A percentile compares a stretch with the other conserved stretches of the same genome.
These are phyloP conservation scores for Ophiostoma fasciatum DNA, from an alignment of 2,329 filamentous ascomycete genomes.

Conservation along the genomic window DNA sequence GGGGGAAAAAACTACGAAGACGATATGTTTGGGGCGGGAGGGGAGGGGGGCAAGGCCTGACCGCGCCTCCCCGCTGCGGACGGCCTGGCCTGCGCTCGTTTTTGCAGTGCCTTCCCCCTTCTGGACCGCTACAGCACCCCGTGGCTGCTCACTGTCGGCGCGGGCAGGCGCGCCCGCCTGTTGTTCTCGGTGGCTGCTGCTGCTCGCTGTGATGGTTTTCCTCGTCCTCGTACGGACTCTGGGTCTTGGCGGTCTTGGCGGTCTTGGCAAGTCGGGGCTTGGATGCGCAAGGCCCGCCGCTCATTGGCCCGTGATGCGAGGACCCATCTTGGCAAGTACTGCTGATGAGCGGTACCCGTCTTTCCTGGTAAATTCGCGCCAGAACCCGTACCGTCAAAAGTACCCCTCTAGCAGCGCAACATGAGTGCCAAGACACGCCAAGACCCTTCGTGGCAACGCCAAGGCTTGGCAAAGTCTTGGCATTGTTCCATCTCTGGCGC, in stretches of 20 bases:
- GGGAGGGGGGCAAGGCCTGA: too few relatives aligned
- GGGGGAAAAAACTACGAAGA: too few relatives aligned
- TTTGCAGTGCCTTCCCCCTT: too few relatives aligned
- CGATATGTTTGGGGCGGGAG: too few relatives aligned
- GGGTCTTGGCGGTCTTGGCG: slow-evolving; percentile 8
- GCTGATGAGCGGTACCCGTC: not conserved
- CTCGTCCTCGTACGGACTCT: slow-evolving; percentile 6
- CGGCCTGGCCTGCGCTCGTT: too few relatives aligned
- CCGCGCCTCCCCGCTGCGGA: too few relatives aligned
- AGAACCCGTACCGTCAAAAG: too few relatives aligned
- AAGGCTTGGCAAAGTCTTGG: slow-evolving; percentile 16
- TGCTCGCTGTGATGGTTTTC: slow-evolving; percentile 3
- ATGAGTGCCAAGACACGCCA: slow-evolving; percentile 12
- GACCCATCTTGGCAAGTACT: not conserved
- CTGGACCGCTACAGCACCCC: too few relatives aligned
- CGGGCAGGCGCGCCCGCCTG: too few relatives aligned
- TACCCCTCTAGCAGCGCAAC: not conserved
- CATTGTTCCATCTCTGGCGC: slow-evolving; percentile 6
- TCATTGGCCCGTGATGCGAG: slow-evolving; percentile 5
- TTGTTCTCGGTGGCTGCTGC: not conserved
- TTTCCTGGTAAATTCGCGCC: fast-evolving
- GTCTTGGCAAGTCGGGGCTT: slow-evolving; percentile 12
- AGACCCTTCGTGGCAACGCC: slow-evolving; percentile 6
- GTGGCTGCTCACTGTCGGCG: too few relatives aligned
- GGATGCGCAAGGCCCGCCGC: not conserved